Base-by-base conservation (phyloP, 768 basidiomycete species). In the Auricularia cornea region DNA sequence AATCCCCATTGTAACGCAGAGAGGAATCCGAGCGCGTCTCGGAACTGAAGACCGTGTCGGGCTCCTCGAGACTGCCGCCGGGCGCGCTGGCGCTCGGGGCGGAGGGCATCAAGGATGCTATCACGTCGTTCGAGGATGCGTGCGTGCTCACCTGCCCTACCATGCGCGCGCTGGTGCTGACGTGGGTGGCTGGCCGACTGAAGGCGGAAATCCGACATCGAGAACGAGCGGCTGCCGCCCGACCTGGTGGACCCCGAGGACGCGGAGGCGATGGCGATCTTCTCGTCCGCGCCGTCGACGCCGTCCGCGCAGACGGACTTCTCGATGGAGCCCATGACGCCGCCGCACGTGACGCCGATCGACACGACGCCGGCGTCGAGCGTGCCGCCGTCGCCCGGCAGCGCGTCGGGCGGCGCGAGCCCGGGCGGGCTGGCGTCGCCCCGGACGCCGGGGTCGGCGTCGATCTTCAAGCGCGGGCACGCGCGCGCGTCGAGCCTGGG, bases 21-120 rank as follows among this genome's bases (percentile, higher is more conserved):
- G 97, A 98, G 82, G 97, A 99, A 75, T 95, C 95, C 2, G 97
- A 99, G 78, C 89, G 89, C 65, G 93, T 96, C 3, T 97, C 94
- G 11, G 97, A 99, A 75, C 84, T 98, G 78, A 98, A 97, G 81
- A 92, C 82, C 68, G 86, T 96, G 56, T 84, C 86, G 44, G 92
- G 92, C 32, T 86, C 90, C 10, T 77, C 74, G 66, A 89, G 84
- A 69, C 76, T 94, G 54, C 93, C 95, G 1, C 90, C 86, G 69
- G 94, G 89, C 32, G 86, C 87, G 1, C 81, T 98, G 61, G 94
- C 88, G 3, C 81, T 89, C 60, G 95, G 94, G 20, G 84, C 91
- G 2, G 97, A 98, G 72, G 95, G 92, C 28, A 95, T 99, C 75
- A 97, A 87, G 75, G 92, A 98, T 63, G 89, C 91, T 35, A 98